phyloP scores from a whole-genome alignment of 2,329 filamentous ascomycete species.

The Sclerotinia nivalis region DNA sequence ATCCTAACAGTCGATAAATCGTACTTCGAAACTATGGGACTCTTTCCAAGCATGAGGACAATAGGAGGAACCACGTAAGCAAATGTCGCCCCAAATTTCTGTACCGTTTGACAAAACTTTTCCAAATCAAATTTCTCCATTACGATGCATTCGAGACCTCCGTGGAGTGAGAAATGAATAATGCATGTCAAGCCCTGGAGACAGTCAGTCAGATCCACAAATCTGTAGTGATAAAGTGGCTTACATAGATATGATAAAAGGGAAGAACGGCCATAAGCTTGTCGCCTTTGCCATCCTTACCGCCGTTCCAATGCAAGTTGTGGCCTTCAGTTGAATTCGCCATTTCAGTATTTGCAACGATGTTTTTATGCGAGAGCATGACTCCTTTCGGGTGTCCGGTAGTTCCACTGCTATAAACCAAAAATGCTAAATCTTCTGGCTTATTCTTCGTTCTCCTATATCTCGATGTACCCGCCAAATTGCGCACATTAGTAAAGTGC shows the following conservation, averaged over 20 bases:
- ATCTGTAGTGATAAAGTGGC: constrained; percentile 35
- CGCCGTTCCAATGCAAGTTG: constrained; percentile 58
- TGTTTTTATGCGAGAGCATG: constrained; percentile 79
- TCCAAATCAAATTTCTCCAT: constrained; percentile 82
- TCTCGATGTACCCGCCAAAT: constrained; percentile 59
- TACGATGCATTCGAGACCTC: constrained; percentile 66
- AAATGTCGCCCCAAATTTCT: constrained; percentile 73
- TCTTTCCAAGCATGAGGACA: constrained; percentile 76
- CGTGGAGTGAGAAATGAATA: constrained; percentile 66
- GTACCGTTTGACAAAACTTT: constrained; percentile 73
- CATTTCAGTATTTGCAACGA: constrained; percentile 72
- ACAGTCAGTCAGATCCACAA: constrained; percentile 16
- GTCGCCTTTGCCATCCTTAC: constrained; percentile 64
- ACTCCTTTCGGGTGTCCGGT: constrained; percentile 92
- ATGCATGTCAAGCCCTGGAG: constrained; percentile 66
- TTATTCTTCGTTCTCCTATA: constrained; percentile 63
- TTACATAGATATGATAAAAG: constrained; percentile 88
- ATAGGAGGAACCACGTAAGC: constrained; percentile 83
- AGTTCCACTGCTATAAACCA: constrained; percentile 88
- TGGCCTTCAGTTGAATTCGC: constrained; percentile 53
- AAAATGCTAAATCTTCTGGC: constrained; percentile 75
- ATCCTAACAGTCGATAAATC: constrained; percentile 77
- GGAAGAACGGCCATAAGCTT: constrained; percentile 77
- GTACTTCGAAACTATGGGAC: constrained; percentile 76
- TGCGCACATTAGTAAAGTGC: constrained; percentile 72